Conservation (phyloP, 106 monocot genomes). For the Amphibolis antarctica region DNA sequence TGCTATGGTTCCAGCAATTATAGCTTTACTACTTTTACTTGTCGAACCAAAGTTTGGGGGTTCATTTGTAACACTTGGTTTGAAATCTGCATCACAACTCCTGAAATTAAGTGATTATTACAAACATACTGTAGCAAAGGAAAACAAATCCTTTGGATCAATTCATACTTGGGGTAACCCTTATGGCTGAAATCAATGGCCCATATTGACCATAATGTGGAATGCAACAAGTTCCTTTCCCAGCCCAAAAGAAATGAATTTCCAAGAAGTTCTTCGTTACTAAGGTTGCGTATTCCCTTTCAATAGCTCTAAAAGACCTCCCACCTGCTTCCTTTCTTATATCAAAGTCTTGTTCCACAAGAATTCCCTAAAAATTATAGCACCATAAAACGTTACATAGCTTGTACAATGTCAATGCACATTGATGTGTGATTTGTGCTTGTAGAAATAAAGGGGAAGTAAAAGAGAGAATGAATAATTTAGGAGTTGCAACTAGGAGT, state of each 20-base stretch:
- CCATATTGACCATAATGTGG: constrained; percentile 2
- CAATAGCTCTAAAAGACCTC: constrained; percentile 1
- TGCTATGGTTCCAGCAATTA: neutral
- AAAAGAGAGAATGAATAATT: too few relatives aligned
- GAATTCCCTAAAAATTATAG: neutral
- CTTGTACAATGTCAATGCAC: neutral
- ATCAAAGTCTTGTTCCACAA: constrained; percentile 9
- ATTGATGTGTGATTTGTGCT: too few relatives aligned
- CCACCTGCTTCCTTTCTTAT: constrained; percentile 5
- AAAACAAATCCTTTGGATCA: neutral
- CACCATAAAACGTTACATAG: neutral
- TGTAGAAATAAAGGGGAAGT: neutral
- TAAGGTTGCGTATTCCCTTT: neutral
- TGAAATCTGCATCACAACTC: constrained; percentile 6
- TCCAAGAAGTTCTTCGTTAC: constrained; percentile 11
- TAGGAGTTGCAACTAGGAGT: too few relatives aligned
- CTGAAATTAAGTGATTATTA: neutral
- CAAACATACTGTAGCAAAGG: neutral
- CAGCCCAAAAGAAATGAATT: constrained; percentile 11
- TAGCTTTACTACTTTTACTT: neutral
- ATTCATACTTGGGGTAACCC: neutral
- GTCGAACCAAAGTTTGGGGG: constrained; percentile 1
- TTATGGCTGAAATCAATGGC: constrained; percentile 6
- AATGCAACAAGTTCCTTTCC: constrained; percentile 11
- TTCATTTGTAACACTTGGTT: constrained; percentile 1